Evolutionary conservation across 495 filamentous ascomycete species (phyloP), one percentile per base, ranked within the genome.

Genomic region (Xylaria venustula): DNA sequence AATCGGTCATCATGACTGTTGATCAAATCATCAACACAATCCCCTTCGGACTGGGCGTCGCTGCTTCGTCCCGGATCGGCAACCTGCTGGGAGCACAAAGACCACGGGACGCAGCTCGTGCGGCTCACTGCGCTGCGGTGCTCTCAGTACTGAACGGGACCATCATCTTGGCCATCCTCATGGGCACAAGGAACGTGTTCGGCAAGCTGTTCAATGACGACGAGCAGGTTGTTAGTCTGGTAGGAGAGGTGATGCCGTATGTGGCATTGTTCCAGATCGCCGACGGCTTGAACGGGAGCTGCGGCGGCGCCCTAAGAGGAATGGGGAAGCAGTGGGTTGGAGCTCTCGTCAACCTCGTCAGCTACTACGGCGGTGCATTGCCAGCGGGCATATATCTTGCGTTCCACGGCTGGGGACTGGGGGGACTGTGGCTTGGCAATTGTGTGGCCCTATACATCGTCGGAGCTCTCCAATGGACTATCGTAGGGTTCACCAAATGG

Each of bases 251-350:
- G 41, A 85, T 97, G 76, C 92, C 91, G 46, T 92, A 83, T 65
- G 92, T 97, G 11, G 92, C 92, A 2, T 79, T 96, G n/a, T 97
- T 97, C 78, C 92, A 97, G 76, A 92, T 97, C 58, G 90, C 92
- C 0, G 92, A 97, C 72, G 92, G 92, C 2, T 72, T 95, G 56
- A 94, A 93, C 73, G 90, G 89, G 0, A 88, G 85, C 60, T 97
- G 92, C 68, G 92, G 92, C 9, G 92, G 92, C 7, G 85, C 84
- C 58, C 75, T 97, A 11, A 73, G 92, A 50, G 92, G 92, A 0
- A 93, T 92, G 90, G 92, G 92, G 14, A 77, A 90, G 37, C 92
- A 97, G 73, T 92, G 95, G 79, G 80, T 94, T 30, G 92, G 92
- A 15, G 92, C 93, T 19, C 76, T 85, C n/a, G 92, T 96, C 60